Base-by-base conservation (phyloP, 768 basidiomycete species). In the Rhodotorula toruloides region DNA sequence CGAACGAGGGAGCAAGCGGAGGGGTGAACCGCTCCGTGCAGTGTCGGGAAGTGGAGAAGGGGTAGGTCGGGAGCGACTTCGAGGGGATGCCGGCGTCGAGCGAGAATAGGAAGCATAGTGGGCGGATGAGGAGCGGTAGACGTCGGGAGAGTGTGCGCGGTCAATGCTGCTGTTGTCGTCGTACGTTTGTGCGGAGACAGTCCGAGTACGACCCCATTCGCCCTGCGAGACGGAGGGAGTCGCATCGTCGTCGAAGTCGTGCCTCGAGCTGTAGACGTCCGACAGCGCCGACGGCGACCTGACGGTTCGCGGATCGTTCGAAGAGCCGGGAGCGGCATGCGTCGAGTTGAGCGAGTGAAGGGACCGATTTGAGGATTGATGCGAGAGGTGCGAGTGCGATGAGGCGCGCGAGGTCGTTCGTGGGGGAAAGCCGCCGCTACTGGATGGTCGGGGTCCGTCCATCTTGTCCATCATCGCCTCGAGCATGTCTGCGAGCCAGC, bases 1-100 rank as follows among this genome's bases (percentile, higher is more conserved):
- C 9, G 65, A 63, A 3, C 69, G 69, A 1, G 69, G 64, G 8
- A 66, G 53, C 17, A 71, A 54, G 29, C 69, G 61, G 5, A 56
- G 39, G 5, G 69, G 65, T n/a, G 56, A 58, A 19, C 52, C 42
- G 29, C 21, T 22, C 39, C 40, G 32, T 17, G 37, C 49, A 19
- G 32, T 9, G 31, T 10, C 19, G 12, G 48, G 48, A 8, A 19
- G 19, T 8, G 48, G 31, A 29, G 48, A 49, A 1, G 48, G 12
- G 12, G 25, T 32, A n/a, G 27, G 39, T 36, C 25, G 55, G 2
- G 14, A 55, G n/a, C 29, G 47, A 14, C 31, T n/a, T 10, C 31
- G 54, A 25, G 19, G 58, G 11, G 27, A 44, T 31, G 19, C 13
- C 29, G n/a, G 22, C 11, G 39, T 13, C 47, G 52, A n/a, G 54